These are phyloP conservation scores for Bryopsis sp. DNA, from an alignment of 139 green algal species.

Conservation along the genomic window DNA sequence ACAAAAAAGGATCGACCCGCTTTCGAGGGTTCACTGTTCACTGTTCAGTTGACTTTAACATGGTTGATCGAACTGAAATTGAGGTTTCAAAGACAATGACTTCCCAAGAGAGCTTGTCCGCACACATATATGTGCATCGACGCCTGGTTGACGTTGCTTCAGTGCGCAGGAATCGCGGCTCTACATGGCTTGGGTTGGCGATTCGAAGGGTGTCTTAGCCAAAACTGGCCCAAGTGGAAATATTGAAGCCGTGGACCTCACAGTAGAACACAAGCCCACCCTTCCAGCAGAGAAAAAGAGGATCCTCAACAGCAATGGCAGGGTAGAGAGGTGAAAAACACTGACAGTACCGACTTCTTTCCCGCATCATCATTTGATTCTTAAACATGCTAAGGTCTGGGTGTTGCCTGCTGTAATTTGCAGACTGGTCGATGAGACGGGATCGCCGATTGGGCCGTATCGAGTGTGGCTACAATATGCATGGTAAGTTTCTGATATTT, in stretches of 20 bases:
- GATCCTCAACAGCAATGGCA: constrained; percentile 59
- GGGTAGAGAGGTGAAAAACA: constrained; percentile 60
- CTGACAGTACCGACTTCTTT: background rate
- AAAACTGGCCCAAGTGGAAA: constrained; percentile 18
- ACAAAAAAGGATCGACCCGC: no score
- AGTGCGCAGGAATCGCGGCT: constrained; percentile 41
- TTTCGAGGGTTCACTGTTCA: no score
- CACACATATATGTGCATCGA: no score
- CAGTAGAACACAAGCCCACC: constrained; percentile 82
- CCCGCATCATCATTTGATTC: background rate
- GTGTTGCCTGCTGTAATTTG: background rate
- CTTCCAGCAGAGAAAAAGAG: constrained; percentile 54
- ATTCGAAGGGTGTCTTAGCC: constrained; percentile 63
- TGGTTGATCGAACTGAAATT: no score
- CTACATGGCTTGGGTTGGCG: constrained; percentile 77
- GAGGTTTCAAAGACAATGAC: no score
- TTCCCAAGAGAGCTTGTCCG: no score
- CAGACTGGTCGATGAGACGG: constrained; percentile 62
- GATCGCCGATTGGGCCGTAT: constrained; percentile 63
- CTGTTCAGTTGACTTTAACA: no score
- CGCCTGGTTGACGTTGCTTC: no score
- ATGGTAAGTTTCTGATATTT: no score
- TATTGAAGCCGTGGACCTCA: constrained; percentile 48
- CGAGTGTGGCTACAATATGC: constrained; percentile 68
- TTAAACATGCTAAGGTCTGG: background rate